Conservation (phyloP, 116 monocot species). For the Zostera marina region DNA sequence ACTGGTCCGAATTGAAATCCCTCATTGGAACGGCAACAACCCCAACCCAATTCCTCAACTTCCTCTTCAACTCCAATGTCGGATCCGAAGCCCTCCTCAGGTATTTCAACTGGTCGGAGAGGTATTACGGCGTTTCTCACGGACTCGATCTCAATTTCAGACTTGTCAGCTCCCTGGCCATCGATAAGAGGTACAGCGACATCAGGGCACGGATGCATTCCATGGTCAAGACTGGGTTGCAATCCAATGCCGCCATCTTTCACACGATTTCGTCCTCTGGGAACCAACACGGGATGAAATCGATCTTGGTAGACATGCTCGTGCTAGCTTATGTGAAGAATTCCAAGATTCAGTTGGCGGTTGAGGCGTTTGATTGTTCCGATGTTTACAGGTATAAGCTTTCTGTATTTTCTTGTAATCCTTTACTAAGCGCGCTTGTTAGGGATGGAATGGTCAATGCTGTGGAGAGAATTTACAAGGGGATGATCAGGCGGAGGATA, state of each 20-base stretch:
- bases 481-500: conserved; percentile 35
- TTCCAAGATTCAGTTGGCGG: conserved; percentile 15
- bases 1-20: conserved; percentile 9
- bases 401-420: conserved; percentile 50
- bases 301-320: conserved; percentile 66
- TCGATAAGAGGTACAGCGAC: conserved; percentile 2
- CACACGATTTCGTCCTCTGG: conserved; percentile 29
- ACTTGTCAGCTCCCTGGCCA: conserved; percentile 9
- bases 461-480: conserved; percentile 34
- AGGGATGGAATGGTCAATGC: conserved; percentile 10
- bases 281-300: conserved; percentile 12
- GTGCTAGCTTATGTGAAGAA: conserved; percentile 35
- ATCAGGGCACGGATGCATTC: conserved; percentile 7
- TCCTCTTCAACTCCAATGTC: conserved; percentile 5
- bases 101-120: conserved; percentile 16
- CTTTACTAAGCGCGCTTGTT: conserved; percentile 35
- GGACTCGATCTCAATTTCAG: conserved; percentile 12
- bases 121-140: background rate
- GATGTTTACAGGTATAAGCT: conserved; percentile 36
- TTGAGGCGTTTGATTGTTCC: conserved; percentile 41
- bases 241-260: conserved; percentile 33
- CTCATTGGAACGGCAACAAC: background rate
- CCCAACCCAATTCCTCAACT: conserved; percentile 6
- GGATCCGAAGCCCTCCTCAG: conserved; percentile 4
- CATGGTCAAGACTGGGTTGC: conserved; percentile 3